Conservation (phyloP, 108 stramenopile genomes). For the Nitzschia putrida region DNA sequence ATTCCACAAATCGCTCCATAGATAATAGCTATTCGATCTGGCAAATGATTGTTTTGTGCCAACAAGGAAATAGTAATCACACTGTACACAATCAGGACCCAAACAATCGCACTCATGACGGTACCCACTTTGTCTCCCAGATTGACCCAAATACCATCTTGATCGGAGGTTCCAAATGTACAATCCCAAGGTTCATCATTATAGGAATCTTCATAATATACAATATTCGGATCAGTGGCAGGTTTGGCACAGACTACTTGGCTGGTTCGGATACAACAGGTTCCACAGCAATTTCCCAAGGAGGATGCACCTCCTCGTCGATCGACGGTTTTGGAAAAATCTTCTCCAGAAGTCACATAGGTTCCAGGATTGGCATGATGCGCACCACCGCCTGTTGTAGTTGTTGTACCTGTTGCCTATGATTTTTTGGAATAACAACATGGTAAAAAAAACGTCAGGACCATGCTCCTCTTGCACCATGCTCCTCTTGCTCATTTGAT, state of each 20-base stretch:
- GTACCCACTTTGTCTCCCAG: slow-evolving; percentile 71
- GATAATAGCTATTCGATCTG: slow-evolving; percentile 39
- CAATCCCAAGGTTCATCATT: slow-evolving; percentile 72
- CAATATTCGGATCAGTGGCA: slow-evolving; percentile 2
- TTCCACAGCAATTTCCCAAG: not conserved
- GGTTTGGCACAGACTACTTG: slow-evolving; percentile 24
- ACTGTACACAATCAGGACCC: slow-evolving; percentile 68
- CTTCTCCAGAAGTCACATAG: slow-evolving; percentile 14
- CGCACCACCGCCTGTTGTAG: too few relatives aligned
- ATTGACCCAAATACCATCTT: slow-evolving; percentile 84
- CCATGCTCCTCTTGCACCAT: too few relatives aligned
- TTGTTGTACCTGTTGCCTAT: too few relatives aligned
- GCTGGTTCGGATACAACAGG: slow-evolving; percentile 1
- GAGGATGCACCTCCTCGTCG: not conserved
- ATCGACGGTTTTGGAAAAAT: slow-evolving; percentile 20
- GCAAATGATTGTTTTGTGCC: slow-evolving; percentile 58
- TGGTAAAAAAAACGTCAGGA: too few relatives aligned
- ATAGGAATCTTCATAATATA: slow-evolving; percentile 63
- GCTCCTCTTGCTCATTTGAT: too few relatives aligned
- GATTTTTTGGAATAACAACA: too few relatives aligned
- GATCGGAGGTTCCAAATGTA: slow-evolving; percentile 61
- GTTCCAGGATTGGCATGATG: not conserved
- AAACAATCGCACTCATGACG: slow-evolving; percentile 76
- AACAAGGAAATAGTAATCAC: slow-evolving; percentile 68
- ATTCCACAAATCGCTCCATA: slow-evolving; percentile 64